Evolutionary conservation across 345 rosid genomes (phyloP).

Genomic region (Lepidium aucheri): DNA sequence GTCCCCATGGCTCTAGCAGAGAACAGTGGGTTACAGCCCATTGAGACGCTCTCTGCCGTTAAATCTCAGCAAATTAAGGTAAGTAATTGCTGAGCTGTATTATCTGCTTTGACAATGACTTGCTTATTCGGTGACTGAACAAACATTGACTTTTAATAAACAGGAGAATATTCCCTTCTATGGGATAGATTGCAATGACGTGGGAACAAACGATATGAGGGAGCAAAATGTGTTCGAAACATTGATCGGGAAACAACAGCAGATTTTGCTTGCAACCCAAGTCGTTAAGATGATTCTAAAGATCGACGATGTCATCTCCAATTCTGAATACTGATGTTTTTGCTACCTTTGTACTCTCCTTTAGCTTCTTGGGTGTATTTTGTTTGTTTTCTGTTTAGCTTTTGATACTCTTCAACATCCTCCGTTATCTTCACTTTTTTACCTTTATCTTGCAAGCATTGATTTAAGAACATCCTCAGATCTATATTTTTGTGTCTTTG

Average conservation of each 20-base stretch:
- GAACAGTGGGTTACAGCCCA: slow-evolving; percentile 94
- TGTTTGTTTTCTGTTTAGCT: neutral
- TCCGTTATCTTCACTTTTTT: neutral
- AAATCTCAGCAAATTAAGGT: slow-evolving; percentile 92
- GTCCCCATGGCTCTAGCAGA: slow-evolving; percentile 97
- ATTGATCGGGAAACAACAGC: slow-evolving; percentile 96
- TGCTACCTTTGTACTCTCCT: neutral
- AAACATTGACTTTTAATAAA: neutral
- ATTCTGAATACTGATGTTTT: slow-evolving; percentile 49
- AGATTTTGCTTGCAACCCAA: slow-evolving; percentile 93
- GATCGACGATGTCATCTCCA: slow-evolving; percentile 92
- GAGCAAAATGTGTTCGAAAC: slow-evolving; percentile 90
- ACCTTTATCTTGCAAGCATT: neutral
- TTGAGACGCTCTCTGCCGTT: slow-evolving; percentile 88
- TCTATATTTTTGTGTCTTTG: neutral
- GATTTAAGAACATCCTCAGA: neutral
- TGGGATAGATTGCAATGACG: slow-evolving; percentile 94
- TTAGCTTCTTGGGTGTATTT: neutral
- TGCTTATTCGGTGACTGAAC: neutral
- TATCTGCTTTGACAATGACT: neutral
- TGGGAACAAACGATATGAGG: slow-evolving; percentile 90
- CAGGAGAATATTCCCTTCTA: slow-evolving; percentile 79
- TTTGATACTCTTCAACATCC: slow-evolving; percentile 3
- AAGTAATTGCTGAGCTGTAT: neutral
- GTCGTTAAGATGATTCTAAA: slow-evolving; percentile 97